Conservation (phyloP, 2,329 filamentous ascomycete species). For the Onygena corvina region DNA sequence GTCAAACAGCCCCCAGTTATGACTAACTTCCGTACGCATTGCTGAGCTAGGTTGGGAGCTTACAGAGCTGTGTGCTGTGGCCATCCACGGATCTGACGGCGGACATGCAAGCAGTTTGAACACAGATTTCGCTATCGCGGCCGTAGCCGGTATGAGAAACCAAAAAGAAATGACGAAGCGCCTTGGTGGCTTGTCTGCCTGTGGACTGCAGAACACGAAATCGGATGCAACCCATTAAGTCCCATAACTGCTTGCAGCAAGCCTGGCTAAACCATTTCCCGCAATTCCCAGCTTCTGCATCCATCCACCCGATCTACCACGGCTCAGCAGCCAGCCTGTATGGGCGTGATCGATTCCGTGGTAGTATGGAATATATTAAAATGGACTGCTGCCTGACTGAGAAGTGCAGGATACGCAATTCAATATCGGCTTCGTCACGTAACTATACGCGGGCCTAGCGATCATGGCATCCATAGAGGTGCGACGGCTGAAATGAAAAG, state of each 20-base stretch:
- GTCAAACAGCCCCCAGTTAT: background rate
- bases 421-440: background rate
- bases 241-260: background rate
- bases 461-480: background rate
- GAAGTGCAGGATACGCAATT: background rate
- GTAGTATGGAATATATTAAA: constrained; percentile 3
- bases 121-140: too few relatives aligned
- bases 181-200: too few relatives aligned
- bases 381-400: background rate
- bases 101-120: too few relatives aligned
- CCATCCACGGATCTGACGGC: too few relatives aligned
- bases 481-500: constrained; percentile 2
- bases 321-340: too few relatives aligned
- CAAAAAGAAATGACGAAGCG: too few relatives aligned
- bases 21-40: too few relatives aligned
- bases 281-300: background rate
- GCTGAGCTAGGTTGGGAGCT: too few relatives aligned
- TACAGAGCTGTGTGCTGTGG: too few relatives aligned
- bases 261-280: background rate
- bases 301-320: background rate
- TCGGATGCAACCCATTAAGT: background rate
- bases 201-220: background rate
- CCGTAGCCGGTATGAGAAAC: too few relatives aligned
- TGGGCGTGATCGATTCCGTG: too few relatives aligned
- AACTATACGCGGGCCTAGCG: background rate